These are phyloP conservation scores for Globisporangium okanoganense DNA, from an alignment of 352 stramenopile species.

Conservation along the genomic window DNA sequence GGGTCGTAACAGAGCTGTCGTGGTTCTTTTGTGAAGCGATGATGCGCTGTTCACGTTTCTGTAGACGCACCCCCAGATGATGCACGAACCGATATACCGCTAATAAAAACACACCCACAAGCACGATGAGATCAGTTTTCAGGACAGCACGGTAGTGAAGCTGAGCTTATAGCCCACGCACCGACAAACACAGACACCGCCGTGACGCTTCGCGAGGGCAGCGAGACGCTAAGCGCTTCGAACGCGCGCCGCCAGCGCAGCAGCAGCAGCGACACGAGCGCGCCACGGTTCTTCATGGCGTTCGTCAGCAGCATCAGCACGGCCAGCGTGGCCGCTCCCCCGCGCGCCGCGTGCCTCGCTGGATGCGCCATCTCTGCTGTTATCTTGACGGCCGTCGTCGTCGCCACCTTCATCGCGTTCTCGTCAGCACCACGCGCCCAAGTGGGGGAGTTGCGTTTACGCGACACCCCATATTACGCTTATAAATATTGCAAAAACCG, in stretches of 20 bases:
- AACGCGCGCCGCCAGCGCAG: constrained; percentile 8
- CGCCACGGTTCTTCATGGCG: constrained; percentile 12
- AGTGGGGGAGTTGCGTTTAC: neutral
- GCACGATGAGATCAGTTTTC: constrained; percentile 1
- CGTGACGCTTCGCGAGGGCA: constrained; percentile 39
- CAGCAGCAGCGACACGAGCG: constrained; percentile 11
- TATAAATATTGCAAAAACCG: too few species aligned
- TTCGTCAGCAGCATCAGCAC: constrained; percentile 15
- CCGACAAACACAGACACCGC: constrained; percentile 60
- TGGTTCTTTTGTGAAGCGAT: neutral
- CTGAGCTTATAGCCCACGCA: constrained; percentile 14
- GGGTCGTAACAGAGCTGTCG: neutral
- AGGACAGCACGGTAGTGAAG: neutral
- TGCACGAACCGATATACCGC: constrained; percentile 45
- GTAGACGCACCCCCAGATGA: constrained; percentile 15
- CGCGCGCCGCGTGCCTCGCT: constrained; percentile 10
- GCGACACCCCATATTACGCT: neutral
- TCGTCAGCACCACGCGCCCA: neutral
- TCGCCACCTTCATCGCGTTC: neutral
- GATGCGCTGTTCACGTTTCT: constrained; percentile 5
- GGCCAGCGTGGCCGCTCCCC: constrained; percentile 7
- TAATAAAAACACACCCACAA: constrained; percentile 7
- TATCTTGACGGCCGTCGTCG: neutral
- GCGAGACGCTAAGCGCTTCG: neutral
- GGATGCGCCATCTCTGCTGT: neutral